Evolutionary conservation across 768 basidiomycete genomes (phyloP), one percentile per base, ranked within the genome.

Genomic region (Amanita pallidorosea): DNA sequence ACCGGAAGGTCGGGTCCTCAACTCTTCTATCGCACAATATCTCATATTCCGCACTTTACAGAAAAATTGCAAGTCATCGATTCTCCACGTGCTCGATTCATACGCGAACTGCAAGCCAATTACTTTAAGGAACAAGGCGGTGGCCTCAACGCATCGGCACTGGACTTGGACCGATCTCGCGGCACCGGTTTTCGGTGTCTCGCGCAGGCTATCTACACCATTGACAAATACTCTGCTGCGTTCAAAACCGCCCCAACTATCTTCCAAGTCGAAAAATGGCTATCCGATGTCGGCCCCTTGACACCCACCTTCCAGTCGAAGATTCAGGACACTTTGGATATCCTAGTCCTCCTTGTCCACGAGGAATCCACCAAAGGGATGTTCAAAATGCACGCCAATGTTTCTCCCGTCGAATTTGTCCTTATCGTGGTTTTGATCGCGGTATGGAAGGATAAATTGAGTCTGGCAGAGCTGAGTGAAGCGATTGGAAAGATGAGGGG

Each of bases 341-440:
- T 76, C 9, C 76, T 80, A 59, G 63, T 70, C 1, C 54, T 59
- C 1, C 66, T 88, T 44, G 73, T 73, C 1, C 53, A 59, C 4
- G 67, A 76, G 44, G 41, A 58, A 2, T 57, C 68, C 7, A 56
- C 67, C 17, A 66, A 57, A 15, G 49, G 56, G 7, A 52, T 65
- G 18, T 75, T 83, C 59, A 60, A 66, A 61, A 62, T 54, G 61
- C 33, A 57, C 41, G 64, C 68, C 55, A 80, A 79, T 34, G 69
- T 88, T 1, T 72, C 85, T 0, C 87, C 87, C 0, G 67, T 86
- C 36, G 87, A 89, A 61, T 79, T 89, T 54, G 70, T 85, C 42
- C 65, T 74, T 55, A 73, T 77, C 43, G 69, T 68, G 18, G 57
- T 84, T 3, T 62, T 88, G 18, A 73, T 87, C 13, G 70, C 72